Percentiles rank a stretch among this genome's conserved stretches.
These are phyloP conservation scores for Typha latifolia DNA, from an alignment of 176 grass and related monocot species.

Conservation along the genomic window DNA sequence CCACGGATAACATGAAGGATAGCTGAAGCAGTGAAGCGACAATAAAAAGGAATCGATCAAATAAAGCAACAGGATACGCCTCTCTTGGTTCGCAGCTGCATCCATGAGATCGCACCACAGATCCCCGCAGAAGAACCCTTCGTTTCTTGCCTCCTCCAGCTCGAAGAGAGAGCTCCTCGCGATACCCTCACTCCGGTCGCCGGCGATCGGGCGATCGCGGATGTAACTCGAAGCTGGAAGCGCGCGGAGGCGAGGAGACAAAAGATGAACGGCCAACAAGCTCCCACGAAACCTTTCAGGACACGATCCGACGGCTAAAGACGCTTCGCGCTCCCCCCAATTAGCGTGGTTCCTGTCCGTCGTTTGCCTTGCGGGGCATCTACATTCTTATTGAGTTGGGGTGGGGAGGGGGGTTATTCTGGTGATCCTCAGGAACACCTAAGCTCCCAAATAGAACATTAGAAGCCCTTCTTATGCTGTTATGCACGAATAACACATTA, in stretches of 20 bases:
- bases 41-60: slow-evolving; percentile 15
- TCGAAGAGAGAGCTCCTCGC: slow-evolving; percentile 24
- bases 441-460: too few species aligned
- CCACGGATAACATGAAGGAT: too few species aligned
- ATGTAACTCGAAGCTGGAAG: background rate
- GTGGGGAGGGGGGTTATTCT: too few species aligned
- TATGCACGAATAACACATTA: too few species aligned
- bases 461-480: too few species aligned
- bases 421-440: too few species aligned
- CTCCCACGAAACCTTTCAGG: background rate
- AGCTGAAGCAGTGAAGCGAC: background rate
- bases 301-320: background rate
- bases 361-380: background rate
- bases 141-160: slow-evolving; percentile 59
- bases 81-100: slow-evolving; percentile 44
- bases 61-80: slow-evolving; percentile 44
- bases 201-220: background rate
- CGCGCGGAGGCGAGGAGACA: background rate
- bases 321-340: background rate
- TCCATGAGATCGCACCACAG: slow-evolving; percentile 92
- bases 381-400: too few species aligned
- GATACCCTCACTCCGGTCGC: too few species aligned
- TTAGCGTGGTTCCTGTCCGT: background rate
- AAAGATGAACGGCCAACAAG: background rate
- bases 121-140: slow-evolving; percentile 81